These are phyloP conservation scores for Melastoma malabathricum DNA, from an alignment of 345 rosid species.

Conservation along the genomic window DNA sequence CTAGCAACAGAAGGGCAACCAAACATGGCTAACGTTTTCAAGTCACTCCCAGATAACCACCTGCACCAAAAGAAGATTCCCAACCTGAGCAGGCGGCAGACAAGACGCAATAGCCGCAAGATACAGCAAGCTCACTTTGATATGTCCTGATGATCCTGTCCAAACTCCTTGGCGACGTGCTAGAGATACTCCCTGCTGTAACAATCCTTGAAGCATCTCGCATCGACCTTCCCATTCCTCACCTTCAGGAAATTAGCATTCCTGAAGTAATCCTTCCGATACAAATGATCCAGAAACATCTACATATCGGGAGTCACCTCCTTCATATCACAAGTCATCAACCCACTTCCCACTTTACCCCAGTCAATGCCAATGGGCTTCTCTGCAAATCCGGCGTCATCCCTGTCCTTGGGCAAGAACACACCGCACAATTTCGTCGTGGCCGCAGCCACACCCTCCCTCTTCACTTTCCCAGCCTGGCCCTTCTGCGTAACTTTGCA, in stretches of 20 bases:
- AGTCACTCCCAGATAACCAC: constrained; percentile 64
- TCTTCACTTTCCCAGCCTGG: neutral
- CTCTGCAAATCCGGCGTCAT: constrained; percentile 5
- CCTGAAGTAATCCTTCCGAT: constrained; percentile 43
- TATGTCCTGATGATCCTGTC: constrained; percentile 55
- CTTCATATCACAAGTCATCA: constrained; percentile 15
- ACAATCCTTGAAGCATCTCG: constrained; percentile 34
- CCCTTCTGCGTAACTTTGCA: too few relatives aligned
- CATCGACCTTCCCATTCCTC: constrained; percentile 22
- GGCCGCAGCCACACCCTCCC: neutral
- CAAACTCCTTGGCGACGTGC: constrained; percentile 45
- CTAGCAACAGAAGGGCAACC: constrained; percentile 61
- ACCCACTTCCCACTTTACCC: neutral
- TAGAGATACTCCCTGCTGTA: constrained; percentile 49
- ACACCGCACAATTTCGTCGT: too few relatives aligned
- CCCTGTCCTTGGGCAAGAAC: constrained; percentile 1
- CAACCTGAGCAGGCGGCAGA: neutral
- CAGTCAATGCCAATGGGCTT: neutral
- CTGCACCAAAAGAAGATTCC: constrained; percentile 25
- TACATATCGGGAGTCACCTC: constrained; percentile 42
- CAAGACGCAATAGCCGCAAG: too few relatives aligned
- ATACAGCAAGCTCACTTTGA: constrained; percentile 41
- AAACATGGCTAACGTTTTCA: constrained; percentile 46
- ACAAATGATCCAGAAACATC: constrained; percentile 40
- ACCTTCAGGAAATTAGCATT: constrained; percentile 43